These are phyloP conservation scores for Ceratocystis diversiconidia DNA, from an alignment of 2,329 filamentous ascomycete species.

Conservation along the genomic window DNA sequence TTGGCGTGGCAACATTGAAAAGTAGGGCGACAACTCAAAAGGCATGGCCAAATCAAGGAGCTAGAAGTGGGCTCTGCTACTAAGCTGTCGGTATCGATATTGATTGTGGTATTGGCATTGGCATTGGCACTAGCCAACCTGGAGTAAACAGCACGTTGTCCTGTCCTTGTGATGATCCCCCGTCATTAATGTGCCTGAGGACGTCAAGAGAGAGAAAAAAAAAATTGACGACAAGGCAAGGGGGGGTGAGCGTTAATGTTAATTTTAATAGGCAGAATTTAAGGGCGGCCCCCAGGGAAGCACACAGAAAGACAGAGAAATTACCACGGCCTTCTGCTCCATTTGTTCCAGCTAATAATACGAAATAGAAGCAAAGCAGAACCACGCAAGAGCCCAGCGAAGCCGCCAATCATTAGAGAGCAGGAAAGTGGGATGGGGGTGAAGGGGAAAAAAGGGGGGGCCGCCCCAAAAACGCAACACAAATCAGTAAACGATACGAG, in stretches of 20 bases:
- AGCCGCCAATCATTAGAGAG: neutral
- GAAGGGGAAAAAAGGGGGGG: neutral
- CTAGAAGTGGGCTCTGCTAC: too few relatives aligned
- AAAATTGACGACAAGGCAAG: neutral
- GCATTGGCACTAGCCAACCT: too few relatives aligned
- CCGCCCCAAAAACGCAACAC: neutral
- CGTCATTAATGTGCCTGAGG: neutral
- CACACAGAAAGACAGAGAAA: neutral
- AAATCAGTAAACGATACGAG: constrained; percentile 6
- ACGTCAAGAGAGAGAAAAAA: neutral
- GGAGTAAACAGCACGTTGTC: neutral
- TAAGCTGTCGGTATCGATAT: too few relatives aligned
- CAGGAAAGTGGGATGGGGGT: neutral
- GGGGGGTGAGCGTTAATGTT: too few relatives aligned
- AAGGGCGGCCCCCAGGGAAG: neutral
- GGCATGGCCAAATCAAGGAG: neutral
- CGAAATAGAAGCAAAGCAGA: neutral
- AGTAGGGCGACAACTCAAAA: neutral
- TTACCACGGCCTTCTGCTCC: neutral
- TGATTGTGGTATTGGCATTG: too few relatives aligned
- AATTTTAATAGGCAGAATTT: neutral
- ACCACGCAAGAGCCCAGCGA: neutral
- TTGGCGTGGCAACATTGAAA: neutral
- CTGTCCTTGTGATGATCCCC: too few relatives aligned
- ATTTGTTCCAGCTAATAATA: neutral